Base-by-base conservation (phyloP, 768 basidiomycete genomes). In the Auriscalpium orientale region DNA sequence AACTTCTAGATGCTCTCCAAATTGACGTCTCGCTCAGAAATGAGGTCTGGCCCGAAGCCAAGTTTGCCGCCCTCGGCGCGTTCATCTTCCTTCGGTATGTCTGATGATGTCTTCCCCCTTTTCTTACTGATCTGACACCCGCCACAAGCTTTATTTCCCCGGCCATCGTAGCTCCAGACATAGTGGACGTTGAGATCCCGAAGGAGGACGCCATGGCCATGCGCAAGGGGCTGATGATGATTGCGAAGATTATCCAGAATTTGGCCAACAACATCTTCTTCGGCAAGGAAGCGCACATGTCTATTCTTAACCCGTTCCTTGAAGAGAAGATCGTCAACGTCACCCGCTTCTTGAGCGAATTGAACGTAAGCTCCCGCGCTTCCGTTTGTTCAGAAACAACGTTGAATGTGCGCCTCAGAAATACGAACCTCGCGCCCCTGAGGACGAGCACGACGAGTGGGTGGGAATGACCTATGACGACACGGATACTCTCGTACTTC, bases 211-310 rank as follows among this genome's bases (percentile, higher is more conserved):
- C 76, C 43, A 35, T 63, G 1, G 75, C 79, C 33, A 76, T 89
- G 52, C 85, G 89, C 16, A 83, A 88, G 44, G 92, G 90, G 16
- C 74, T 95, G 13, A 85, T 90, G 77, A 74, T 89, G 48, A 87
- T 97, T 59, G 89, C 91, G 46, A 97, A 95, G 72, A 84, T 95
- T 55, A 85, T 97, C 47, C 93, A 95, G 70, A 94, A 91, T 65
- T 71, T 97, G 34, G 93, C 93, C 18, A 98, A 97, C 71, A 95
- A 97, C 62, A 87, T 95, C 49, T 84, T 91, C 65, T 95, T 95
- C 62, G 91, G 89, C 11, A 94, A 94, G 68, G 93, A 95, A 64
- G 80, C 83, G 4, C 85, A 91, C 64, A 92, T 94, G 89, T 82
- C 82, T 33, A 75, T 80, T 36, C 68, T 95, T 56, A 95, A 95